phyloP scores from a whole-genome alignment of 805 yeast species.

The Barnettozyma sucrosica region DNA sequence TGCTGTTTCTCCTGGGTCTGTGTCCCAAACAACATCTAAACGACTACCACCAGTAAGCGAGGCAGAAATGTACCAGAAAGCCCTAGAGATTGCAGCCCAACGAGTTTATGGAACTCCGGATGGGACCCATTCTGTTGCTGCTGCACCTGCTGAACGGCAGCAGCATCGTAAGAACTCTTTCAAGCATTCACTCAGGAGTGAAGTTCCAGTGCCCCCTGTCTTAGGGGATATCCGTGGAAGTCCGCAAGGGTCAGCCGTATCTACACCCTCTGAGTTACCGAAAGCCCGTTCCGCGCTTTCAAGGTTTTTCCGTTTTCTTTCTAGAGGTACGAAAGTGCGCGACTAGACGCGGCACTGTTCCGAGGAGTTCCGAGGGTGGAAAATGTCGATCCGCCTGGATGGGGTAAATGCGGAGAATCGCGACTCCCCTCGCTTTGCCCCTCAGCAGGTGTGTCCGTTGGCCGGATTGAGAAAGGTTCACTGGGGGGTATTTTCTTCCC shows the following conservation, averaged over 20 bases:
- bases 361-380: neutral
- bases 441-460: conserved; percentile 1
- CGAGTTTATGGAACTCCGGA: conserved; percentile 7
- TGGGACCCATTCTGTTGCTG: neutral
- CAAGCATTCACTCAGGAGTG: conserved; percentile 1
- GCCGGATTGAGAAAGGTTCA: neutral
- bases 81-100: conserved; percentile 10
- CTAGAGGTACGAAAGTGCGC: conserved; percentile 1
- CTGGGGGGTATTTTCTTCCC: conserved; percentile 3
- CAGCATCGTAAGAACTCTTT: neutral
- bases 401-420: conserved; percentile 4
- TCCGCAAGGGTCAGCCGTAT: neutral
- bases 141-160: neutral
- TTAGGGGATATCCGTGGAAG: conserved; percentile 10
- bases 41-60: conserved; percentile 2
- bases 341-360: neutral
- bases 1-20: neutral
- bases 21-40: neutral
- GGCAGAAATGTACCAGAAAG: conserved; percentile 29
- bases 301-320: conserved; percentile 8
- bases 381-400: neutral
- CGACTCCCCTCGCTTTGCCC: conserved; percentile 4
- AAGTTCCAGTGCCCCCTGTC: conserved; percentile 4
- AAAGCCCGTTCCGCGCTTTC: conserved; percentile 1
- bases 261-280: neutral